Evolutionary conservation across 2,329 filamentous ascomycete species (phyloP).

Genomic region (Fusarium nanum): DNA sequence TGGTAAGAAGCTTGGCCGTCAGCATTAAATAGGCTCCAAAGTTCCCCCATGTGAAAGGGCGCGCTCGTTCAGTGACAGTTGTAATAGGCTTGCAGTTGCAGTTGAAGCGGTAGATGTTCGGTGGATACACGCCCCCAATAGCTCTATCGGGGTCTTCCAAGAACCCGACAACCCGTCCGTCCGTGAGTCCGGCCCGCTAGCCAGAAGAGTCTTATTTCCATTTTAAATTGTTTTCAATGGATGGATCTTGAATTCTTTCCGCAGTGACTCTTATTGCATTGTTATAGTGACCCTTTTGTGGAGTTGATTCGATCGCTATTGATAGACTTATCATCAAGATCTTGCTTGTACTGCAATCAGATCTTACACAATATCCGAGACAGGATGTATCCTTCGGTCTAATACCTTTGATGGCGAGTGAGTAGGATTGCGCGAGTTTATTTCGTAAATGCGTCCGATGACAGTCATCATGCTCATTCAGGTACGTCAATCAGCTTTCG

Average conservation of each 20-base stretch:
- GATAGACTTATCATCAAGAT: not conserved
- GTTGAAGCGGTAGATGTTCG: not conserved
- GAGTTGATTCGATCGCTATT: not conserved
- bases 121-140: slow-evolving; percentile 12
- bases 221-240: not conserved
- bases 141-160: slow-evolving; percentile 49
- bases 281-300: slow-evolving; percentile 6
- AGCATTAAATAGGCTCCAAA: slow-evolving; percentile 6
- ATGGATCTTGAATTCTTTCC: not conserved
- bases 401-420: not conserved
- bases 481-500: not conserved
- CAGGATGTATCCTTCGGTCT: not conserved
- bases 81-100: not conserved
- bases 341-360: not conserved
- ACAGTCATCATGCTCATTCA: not conserved
- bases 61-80: not conserved
- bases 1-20: slow-evolving; percentile 18
- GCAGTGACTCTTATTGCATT: not conserved
- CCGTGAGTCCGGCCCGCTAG: slow-evolving; percentile 22
- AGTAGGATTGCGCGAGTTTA: not conserved
- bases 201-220: not conserved
- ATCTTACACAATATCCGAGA: not conserved
- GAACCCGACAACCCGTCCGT: slow-evolving; percentile 48
- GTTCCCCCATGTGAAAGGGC: not conserved
- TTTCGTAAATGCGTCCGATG: not conserved